A percentile compares a stretch with the other conserved stretches of the same genome.
These are phyloP conservation scores for Cyberlindnera mississippiensis DNA, from an alignment of 805 yeast species.

Conservation along the genomic window DNA sequence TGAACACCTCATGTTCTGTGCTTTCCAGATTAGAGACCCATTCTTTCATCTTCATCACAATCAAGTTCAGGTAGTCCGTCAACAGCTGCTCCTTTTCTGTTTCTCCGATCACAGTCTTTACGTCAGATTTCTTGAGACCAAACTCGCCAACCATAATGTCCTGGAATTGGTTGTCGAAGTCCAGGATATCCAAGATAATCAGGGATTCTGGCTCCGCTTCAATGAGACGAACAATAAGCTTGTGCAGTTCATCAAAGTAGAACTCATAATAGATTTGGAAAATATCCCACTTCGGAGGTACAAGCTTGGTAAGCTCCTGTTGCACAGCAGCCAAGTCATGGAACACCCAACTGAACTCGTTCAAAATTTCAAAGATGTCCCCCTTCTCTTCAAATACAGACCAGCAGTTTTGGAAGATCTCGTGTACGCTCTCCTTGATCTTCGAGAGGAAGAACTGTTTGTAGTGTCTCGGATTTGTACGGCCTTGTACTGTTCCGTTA, in stretches of 20 bases:
- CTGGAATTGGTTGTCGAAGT: constrained; percentile 70
- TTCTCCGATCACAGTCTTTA: constrained; percentile 61
- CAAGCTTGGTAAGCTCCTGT: constrained; percentile 50
- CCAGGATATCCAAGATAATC: constrained; percentile 65
- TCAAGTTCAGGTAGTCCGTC: constrained; percentile 72
- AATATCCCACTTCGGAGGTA: constrained; percentile 76
- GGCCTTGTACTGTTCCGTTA: constrained; percentile 39
- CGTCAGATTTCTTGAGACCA: constrained; percentile 41
- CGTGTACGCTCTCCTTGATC: constrained; percentile 55
- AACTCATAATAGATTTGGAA: constrained; percentile 55
- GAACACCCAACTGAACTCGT: constrained; percentile 77
- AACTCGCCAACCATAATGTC: constrained; percentile 47
- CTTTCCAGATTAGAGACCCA: constrained; percentile 72
- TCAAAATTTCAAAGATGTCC: constrained; percentile 52
- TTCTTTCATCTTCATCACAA: constrained; percentile 70
- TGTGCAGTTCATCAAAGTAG: constrained; percentile 65
- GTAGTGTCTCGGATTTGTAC: constrained; percentile 54
- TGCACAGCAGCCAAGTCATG: constrained; percentile 70
- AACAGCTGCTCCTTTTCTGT: constrained; percentile 68
- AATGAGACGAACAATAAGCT: constrained; percentile 58
- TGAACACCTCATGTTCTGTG: constrained; percentile 65
- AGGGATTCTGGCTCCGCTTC: constrained; percentile 77
- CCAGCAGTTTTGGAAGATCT: constrained; percentile 64
- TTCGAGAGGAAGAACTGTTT: constrained; percentile 55
- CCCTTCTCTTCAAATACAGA: constrained; percentile 43